These are phyloP conservation scores for Dioszegia hungarica DNA, from an alignment of 768 basidiomycete species.

Conservation along the genomic window DNA sequence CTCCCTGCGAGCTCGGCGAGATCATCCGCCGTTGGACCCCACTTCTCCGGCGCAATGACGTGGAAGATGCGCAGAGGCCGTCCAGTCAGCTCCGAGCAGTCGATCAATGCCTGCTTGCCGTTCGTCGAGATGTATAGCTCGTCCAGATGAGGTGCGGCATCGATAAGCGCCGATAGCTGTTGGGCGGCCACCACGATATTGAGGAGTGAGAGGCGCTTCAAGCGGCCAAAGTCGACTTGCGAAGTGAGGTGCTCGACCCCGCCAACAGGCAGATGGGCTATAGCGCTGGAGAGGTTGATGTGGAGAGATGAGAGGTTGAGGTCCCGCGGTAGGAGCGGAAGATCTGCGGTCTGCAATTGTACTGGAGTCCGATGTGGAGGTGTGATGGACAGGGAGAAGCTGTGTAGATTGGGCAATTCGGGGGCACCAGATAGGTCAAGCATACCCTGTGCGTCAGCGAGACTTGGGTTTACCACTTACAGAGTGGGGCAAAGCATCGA, in stretches of 20 bases:
- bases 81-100: conserved; percentile 6
- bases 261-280: conserved; percentile 10
- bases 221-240: conserved; percentile 8
- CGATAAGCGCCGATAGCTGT: conserved; percentile 13
- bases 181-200: conserved; percentile 23
- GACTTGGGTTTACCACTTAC: conserved; percentile 9
- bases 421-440: conserved; percentile 22
- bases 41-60: conserved; percentile 26
- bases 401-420: conserved; percentile 16
- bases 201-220: conserved; percentile 27
- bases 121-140: conserved; percentile 36
- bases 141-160: conserved; percentile 12
- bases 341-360: conserved; percentile 9
- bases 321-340: conserved; percentile 19
- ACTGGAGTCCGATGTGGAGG: conserved; percentile 15
- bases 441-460: conserved; percentile 17
- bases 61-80: conserved; percentile 22
- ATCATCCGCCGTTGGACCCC: conserved; percentile 28
- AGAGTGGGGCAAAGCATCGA: conserved; percentile 34
- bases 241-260: conserved; percentile 10
- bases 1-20: conserved; percentile 14
- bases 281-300: conserved; percentile 27
- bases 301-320: conserved; percentile 20
- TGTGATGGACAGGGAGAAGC: conserved; percentile 28
- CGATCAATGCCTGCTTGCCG: conserved; percentile 13